Evolutionary conservation across 208 protist species (phyloP), one percentile per base, ranked within the genome.

Genomic region (Crithidia fasciculata): DNA sequence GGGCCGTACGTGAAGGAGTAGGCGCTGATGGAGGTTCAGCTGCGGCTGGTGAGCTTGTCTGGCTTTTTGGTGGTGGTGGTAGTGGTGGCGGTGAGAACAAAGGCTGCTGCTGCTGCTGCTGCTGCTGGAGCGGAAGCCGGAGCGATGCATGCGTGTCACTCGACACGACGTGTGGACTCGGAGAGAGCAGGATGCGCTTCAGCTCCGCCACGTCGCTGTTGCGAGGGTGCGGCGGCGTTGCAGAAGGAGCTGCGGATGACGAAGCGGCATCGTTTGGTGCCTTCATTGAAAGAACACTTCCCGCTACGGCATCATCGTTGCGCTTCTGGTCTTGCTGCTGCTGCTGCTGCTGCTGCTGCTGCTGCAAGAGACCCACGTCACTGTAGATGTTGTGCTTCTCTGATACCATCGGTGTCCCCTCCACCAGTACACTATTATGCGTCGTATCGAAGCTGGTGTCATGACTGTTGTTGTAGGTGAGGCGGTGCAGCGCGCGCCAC

Each of bases 401-500:
- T 19, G 36, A 0, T 41, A 16, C n/a, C 10, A 13, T 13, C 18
- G 36, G 2, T 18, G 15, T 10, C 10, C 16, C 12, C 5, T 39
- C 61, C 6, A 9, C 61, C n/a, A 52, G n/a, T 4, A 2, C 13
- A 16, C 61, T 66, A 45, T 55, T 49, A n/a, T 28, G 16, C n/a
- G 43, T 52, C 13, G 59, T 52, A 5, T 53, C 43, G 5, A 43
- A 37, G 52, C 44, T 57, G 16, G 8, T 37, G 43, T 50, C 10
- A 19, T n/a, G 9, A 16, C 37, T 64, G 43, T 69, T 55, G 64
- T 59, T 43, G 52, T 57, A 73, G 41, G 56, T 56, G n/a, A 79
- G 60, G 52, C 67, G 67, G 67, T 74, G 45, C 56, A 79, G 61
- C 37, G 37, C 74, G 4, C 61, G 54, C 74, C 74, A 74, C 74